phyloP scores from a whole-genome alignment of 2,329 filamentous ascomycete genomes.

The Venturia aucupariae region DNA sequence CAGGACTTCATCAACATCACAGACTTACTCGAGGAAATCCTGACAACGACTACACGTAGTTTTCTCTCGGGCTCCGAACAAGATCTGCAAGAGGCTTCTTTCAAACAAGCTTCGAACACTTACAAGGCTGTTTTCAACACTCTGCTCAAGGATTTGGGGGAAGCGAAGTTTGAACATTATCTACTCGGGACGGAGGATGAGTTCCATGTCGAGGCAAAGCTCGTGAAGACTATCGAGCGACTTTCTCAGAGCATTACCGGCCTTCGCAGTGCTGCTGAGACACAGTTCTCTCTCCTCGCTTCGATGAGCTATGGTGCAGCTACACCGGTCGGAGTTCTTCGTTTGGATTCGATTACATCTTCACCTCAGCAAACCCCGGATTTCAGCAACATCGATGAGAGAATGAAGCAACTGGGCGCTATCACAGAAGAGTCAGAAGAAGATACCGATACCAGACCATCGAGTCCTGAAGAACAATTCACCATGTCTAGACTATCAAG shows the following conservation, averaged over 20 bases:
- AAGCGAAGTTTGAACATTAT: slow-evolving; percentile 86
- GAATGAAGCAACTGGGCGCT: slow-evolving; percentile 22
- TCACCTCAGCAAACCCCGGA: not conserved
- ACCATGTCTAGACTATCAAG: slow-evolving; percentile 6
- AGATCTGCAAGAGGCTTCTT: slow-evolving; percentile 59
- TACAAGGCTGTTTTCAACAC: slow-evolving; percentile 60
- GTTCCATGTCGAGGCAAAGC: slow-evolving; percentile 66
- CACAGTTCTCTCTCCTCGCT: slow-evolving; percentile 55
- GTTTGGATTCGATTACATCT: not conserved
- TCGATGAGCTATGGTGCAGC: not conserved
- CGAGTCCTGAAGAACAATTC: not conserved
- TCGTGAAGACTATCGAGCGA: slow-evolving; percentile 76
- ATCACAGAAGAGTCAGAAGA: slow-evolving; percentile 36
- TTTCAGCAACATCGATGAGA: not conserved
- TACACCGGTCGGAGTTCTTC: not conserved
- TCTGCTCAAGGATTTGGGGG: slow-evolving; percentile 68
- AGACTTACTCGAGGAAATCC: slow-evolving; percentile 67
- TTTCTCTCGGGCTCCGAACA: slow-evolving; percentile 78
- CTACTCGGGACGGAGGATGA: slow-evolving; percentile 68
- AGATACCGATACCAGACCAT: slow-evolving; percentile 18
- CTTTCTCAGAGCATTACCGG: slow-evolving; percentile 86
- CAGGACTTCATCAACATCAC: slow-evolving; percentile 66
- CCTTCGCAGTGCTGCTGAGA: slow-evolving; percentile 76
- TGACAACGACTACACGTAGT: slow-evolving; percentile 70
- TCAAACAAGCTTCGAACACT: slow-evolving; percentile 49